phyloP scores from a whole-genome alignment of 805 yeast species.

The Candida nonsorbophila region DNA sequence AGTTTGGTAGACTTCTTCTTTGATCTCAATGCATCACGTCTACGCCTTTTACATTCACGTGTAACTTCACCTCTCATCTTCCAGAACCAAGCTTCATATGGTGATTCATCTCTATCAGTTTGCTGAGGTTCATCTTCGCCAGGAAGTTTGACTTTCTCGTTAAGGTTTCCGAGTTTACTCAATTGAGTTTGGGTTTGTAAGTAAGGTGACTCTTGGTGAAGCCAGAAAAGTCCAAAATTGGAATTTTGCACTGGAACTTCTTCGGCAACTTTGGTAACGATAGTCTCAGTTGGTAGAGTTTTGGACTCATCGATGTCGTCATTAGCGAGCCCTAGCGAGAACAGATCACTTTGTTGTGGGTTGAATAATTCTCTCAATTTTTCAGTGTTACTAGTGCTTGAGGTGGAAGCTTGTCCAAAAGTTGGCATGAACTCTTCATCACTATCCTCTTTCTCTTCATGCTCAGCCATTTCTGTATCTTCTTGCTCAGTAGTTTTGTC shows the following conservation, averaged over 20 bases:
- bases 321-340: constrained; percentile 36
- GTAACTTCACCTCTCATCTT: constrained; percentile 76
- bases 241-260: constrained; percentile 13
- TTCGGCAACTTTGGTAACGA: constrained; percentile 26
- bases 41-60: constrained; percentile 66
- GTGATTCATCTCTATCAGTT: constrained; percentile 25
- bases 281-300: constrained; percentile 7
- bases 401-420: constrained; percentile 29
- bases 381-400: constrained; percentile 39
- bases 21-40: constrained; percentile 66
- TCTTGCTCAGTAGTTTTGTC: neutral
- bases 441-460: constrained; percentile 7
- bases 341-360: constrained; percentile 21
- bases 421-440: constrained; percentile 51
- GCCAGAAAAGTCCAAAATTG: constrained; percentile 62
- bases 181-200: constrained; percentile 80
- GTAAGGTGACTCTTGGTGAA: constrained; percentile 83
- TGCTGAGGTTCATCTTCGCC: constrained; percentile 22
- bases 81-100: constrained; percentile 78
- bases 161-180: constrained; percentile 43
- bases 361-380: constrained; percentile 57
- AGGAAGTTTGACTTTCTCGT: constrained; percentile 27
- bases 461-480: constrained; percentile 5
- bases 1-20: constrained; percentile 31
- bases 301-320: constrained; percentile 42